Evolutionary conservation across 108 stramenopile species (phyloP).

Genomic region (Pseudonitzschia multiseries): DNA sequence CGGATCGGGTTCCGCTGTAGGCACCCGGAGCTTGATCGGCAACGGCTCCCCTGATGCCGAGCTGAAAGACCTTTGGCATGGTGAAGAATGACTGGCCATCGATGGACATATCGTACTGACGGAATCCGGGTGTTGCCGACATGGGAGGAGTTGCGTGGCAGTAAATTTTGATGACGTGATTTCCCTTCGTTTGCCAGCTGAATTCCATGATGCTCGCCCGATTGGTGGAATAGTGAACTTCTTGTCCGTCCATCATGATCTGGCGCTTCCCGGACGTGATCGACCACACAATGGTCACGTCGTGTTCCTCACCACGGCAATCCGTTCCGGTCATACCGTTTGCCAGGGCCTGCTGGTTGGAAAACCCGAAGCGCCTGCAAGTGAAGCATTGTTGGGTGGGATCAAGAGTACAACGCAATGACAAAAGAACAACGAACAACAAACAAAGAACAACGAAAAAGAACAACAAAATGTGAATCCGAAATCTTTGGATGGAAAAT

Average conservation of each 20-base stretch:
- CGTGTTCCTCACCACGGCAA: slow-evolving; percentile 90
- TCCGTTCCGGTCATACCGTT: slow-evolving; percentile 74
- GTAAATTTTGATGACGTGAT: slow-evolving; percentile 54
- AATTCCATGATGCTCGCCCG: slow-evolving; percentile 54
- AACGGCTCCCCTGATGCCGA: slow-evolving; percentile 52
- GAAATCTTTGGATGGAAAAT: too few species aligned
- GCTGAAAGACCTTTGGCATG: slow-evolving; percentile 82
- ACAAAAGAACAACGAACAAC: neutral
- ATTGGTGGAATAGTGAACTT: slow-evolving; percentile 68
- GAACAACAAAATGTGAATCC: too few species aligned
- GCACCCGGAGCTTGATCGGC: slow-evolving; percentile 50
- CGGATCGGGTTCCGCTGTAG: slow-evolving; percentile 23
- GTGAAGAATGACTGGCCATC: slow-evolving; percentile 80
- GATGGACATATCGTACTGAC: slow-evolving; percentile 82
- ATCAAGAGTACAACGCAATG: neutral
- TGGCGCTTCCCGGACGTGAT: slow-evolving; percentile 85
- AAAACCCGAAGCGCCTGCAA: slow-evolving; percentile 79
- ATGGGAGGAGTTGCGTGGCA: slow-evolving; percentile 68
- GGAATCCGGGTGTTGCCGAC: slow-evolving; percentile 53
- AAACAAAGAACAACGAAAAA: neutral
- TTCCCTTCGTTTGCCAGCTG: slow-evolving; percentile 49
- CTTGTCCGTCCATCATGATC: slow-evolving; percentile 68
- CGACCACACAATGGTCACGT: slow-evolving; percentile 82
- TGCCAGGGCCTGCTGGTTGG: slow-evolving; percentile 73
- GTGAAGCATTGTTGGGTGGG: neutral